Evolutionary conservation across 2,329 filamentous ascomycete species (phyloP).

Genomic region (Fusarium ramigenum): DNA sequence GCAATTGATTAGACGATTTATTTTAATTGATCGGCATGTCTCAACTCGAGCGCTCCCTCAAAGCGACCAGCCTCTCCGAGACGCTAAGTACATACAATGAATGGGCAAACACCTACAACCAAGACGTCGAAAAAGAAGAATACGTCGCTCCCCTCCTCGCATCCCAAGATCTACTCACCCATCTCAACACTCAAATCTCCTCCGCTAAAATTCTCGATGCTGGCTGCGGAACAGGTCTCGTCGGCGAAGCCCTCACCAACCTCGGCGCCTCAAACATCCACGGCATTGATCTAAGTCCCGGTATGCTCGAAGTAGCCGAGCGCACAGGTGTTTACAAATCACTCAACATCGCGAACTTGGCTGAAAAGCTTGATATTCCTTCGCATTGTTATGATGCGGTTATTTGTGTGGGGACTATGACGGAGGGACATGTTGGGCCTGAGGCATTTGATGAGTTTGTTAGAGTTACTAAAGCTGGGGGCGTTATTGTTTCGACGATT

Average conservation of each 20-base stretch:
- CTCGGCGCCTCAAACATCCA: slow-evolving; percentile 53
- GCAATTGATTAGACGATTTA: accelerated
- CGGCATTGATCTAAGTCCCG: slow-evolving; percentile 58
- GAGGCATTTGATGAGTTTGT: slow-evolving; percentile 56
- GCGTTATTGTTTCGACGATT: slow-evolving; percentile 58
- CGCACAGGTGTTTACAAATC: slow-evolving; percentile 54
- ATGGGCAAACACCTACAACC: slow-evolving; percentile 44
- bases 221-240: slow-evolving; percentile 62
- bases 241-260: slow-evolving; percentile 54
- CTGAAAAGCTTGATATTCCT: slow-evolving; percentile 48
- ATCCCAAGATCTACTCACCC: slow-evolving; percentile 42
- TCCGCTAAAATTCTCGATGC: slow-evolving; percentile 54
- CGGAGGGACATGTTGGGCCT: slow-evolving; percentile 60
- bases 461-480: slow-evolving; percentile 53
- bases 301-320: slow-evolving; percentile 59
- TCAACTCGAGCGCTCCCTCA: slow-evolving; percentile 8
- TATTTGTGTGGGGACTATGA: slow-evolving; percentile 62
- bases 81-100: slow-evolving; percentile 34
- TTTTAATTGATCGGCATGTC: background rate
- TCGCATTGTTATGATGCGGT: slow-evolving; percentile 57
- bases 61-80: slow-evolving; percentile 8
- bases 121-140: slow-evolving; percentile 45
- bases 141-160: slow-evolving; percentile 52
- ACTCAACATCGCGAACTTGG: slow-evolving; percentile 55
- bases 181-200: slow-evolving; percentile 15